Evolutionary conservation across 257 asterid species (phyloP).

Genomic region (Solanum virginianum): DNA sequence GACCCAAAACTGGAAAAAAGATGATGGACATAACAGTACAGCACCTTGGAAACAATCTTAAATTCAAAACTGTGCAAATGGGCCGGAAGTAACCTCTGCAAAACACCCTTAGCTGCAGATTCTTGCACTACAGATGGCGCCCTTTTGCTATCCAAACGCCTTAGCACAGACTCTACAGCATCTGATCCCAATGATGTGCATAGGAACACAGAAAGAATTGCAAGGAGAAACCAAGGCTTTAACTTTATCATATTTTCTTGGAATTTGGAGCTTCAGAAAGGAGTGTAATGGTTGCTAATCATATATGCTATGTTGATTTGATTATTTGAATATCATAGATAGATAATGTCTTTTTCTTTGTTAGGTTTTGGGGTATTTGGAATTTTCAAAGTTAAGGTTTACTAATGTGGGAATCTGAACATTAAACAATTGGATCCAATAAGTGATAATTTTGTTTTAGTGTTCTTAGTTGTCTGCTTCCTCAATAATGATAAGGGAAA

Average conservation of each 20-base stretch:
- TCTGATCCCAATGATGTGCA: constrained; percentile 26
- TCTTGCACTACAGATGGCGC: constrained; percentile 50
- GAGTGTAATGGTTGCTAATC: not conserved
- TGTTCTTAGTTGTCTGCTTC: not conserved
- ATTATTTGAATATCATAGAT: not conserved
- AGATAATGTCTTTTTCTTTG: not conserved
- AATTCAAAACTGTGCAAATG: constrained; percentile 58
- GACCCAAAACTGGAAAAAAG: not conserved
- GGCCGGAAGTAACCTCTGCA: constrained; percentile 69
- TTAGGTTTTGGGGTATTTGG: not conserved
- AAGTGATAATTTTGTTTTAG: not conserved
- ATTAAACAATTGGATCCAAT: not conserved
- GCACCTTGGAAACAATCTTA: constrained; percentile 57
- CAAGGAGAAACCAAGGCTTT: constrained; percentile 5
- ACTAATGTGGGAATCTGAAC: not conserved
- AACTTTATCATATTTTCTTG: constrained; percentile 8
- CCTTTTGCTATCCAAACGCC: constrained; percentile 40
- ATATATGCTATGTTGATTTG: not conserved
- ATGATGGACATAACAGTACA: not conserved
- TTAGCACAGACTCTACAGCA: constrained; percentile 34
- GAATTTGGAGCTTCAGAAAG: not conserved
- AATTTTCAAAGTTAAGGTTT: not conserved
- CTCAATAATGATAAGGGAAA: not conserved
- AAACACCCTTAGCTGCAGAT: constrained; percentile 77
- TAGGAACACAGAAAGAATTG: constrained; percentile 8